phyloP scores from a whole-genome alignment of 2,329 filamentous ascomycete genomes.

The Cordyceps cicadae region DNA sequence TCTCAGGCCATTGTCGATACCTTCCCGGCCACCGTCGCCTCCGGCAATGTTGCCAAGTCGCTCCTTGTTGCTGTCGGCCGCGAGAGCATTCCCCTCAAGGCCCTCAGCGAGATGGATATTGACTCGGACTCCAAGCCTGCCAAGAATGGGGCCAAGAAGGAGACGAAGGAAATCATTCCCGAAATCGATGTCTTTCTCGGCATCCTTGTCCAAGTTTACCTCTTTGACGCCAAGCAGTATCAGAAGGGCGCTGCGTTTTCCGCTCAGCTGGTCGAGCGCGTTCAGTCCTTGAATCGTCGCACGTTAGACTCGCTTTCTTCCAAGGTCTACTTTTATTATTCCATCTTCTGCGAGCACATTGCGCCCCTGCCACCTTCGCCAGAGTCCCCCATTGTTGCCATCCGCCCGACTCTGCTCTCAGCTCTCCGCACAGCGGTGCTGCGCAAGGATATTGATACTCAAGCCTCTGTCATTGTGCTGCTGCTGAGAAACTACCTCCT shows the following conservation, averaged over 20 bases:
- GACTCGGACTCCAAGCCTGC: slow-evolving; percentile 50
- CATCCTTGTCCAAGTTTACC: slow-evolving; percentile 76
- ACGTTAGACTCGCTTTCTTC: slow-evolving; percentile 90
- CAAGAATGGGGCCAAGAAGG: slow-evolving; percentile 55
- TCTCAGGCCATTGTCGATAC: slow-evolving; percentile 73
- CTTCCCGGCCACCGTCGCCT: slow-evolving; percentile 54
- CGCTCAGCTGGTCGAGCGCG: slow-evolving; percentile 68
- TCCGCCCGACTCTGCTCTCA: slow-evolving; percentile 76
- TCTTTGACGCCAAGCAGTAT: slow-evolving; percentile 77
- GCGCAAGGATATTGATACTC: slow-evolving; percentile 94
- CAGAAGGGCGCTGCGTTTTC: slow-evolving; percentile 80
- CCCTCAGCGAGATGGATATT: slow-evolving; percentile 62
- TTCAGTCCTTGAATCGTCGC: slow-evolving; percentile 83
- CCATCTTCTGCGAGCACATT: slow-evolving; percentile 87
- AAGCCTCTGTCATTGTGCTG: slow-evolving; percentile 89
- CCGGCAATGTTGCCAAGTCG: slow-evolving; percentile 58
- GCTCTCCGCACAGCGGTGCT: slow-evolving; percentile 92
- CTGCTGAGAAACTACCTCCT: slow-evolving; percentile 92
- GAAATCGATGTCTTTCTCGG: slow-evolving; percentile 86
- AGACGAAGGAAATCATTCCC: slow-evolving; percentile 68
- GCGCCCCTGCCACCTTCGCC: slow-evolving; percentile 81
- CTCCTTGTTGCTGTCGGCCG: slow-evolving; percentile 64
- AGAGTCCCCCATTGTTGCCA: slow-evolving; percentile 75
- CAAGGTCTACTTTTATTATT: slow-evolving; percentile 97
- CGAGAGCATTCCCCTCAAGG: slow-evolving; percentile 53